Evolutionary conservation across 2,329 filamentous ascomycete genomes (phyloP).

Genomic region (Escovopsis weberi): DNA sequence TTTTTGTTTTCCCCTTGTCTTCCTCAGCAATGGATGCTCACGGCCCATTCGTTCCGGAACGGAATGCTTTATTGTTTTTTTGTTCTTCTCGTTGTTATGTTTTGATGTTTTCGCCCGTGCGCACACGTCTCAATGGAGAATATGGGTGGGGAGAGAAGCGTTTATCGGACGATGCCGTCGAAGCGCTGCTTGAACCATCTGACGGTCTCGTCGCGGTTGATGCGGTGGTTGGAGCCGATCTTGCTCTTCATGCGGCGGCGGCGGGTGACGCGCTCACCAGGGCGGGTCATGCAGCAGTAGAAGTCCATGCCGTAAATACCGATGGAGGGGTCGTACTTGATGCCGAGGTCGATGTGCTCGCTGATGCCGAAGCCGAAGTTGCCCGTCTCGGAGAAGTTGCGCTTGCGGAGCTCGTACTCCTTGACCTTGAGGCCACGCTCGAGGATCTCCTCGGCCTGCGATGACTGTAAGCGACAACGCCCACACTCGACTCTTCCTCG

Average conservation of each 20-base stretch:
- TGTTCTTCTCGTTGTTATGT: background rate
- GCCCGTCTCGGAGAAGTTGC: constrained; percentile 99
- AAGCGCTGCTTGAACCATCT: constrained; percentile 90
- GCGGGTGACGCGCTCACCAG: constrained; percentile 94
- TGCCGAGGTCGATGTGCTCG: constrained; percentile 99
- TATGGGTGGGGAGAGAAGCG: constrained; percentile 8
- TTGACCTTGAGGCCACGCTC: constrained; percentile 99
- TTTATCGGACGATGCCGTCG: constrained; percentile 98
- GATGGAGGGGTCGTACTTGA: constrained; percentile 98
- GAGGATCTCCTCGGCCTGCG: constrained; percentile 90
- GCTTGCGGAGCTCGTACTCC: constrained; percentile 99
- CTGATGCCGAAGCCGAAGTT: constrained; percentile 99
- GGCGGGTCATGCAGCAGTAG: constrained; percentile 99
- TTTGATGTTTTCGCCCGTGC: no score
- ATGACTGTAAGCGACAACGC: no score
- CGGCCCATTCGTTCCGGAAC: no score
- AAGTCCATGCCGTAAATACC: constrained; percentile 99
- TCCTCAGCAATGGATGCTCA: background rate
- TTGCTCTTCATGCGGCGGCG: constrained; percentile 78
- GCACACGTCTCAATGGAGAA: background rate
- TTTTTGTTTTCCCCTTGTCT: constrained; percentile 4
- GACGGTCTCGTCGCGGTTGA: constrained; percentile 89
- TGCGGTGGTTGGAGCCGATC: constrained; percentile 80
- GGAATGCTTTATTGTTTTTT: no score
- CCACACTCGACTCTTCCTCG: no score